phyloP scores from a whole-genome alignment of 2,329 filamentous ascomycete genomes.

The Helicocarpus griseus region DNA sequence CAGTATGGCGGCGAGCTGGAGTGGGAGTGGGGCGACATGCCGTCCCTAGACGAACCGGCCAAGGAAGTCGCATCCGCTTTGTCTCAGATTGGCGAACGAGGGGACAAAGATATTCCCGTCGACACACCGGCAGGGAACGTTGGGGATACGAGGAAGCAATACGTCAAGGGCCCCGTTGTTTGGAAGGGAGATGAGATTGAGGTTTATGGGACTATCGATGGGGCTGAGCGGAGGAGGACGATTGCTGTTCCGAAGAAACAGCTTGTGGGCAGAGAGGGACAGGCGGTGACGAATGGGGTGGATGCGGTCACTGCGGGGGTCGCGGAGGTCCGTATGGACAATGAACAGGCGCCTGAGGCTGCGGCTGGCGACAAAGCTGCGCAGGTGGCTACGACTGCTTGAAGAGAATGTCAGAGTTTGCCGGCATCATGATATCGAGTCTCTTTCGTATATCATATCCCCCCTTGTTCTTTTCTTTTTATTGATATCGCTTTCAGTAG shows the following conservation, averaged over 20 bases:
- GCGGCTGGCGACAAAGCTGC: not conserved
- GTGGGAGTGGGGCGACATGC: conserved; percentile 67
- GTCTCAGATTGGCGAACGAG: conserved; percentile 18
- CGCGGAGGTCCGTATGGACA: conserved; percentile 25
- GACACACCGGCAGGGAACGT: not conserved
- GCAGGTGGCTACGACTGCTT: not conserved
- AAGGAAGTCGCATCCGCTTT: conserved; percentile 24
- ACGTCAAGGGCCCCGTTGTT: conserved; percentile 48
- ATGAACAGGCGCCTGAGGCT: conserved; percentile 18
- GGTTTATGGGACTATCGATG: conserved; percentile 55
- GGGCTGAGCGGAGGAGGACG: conserved; percentile 8
- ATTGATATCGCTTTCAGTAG: no score
- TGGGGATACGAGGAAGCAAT: conserved; percentile 8
- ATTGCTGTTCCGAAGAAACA: conserved; percentile 4
- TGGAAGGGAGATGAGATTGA: conserved; percentile 70
- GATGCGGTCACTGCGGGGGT: conserved; percentile 9
- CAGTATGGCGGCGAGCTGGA: conserved; percentile 82
- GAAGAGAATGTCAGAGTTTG: no score
- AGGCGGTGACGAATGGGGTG: not conserved
- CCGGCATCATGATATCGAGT: no score
- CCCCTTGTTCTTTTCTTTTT: no score
- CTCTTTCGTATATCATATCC: no score
- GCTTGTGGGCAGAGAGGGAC: not conserved
- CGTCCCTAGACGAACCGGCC: conserved; percentile 53
- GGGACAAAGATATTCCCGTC: not conserved